Conservation (phyloP, 352 stramenopile species). For the Pythium dissotocum region DNA sequence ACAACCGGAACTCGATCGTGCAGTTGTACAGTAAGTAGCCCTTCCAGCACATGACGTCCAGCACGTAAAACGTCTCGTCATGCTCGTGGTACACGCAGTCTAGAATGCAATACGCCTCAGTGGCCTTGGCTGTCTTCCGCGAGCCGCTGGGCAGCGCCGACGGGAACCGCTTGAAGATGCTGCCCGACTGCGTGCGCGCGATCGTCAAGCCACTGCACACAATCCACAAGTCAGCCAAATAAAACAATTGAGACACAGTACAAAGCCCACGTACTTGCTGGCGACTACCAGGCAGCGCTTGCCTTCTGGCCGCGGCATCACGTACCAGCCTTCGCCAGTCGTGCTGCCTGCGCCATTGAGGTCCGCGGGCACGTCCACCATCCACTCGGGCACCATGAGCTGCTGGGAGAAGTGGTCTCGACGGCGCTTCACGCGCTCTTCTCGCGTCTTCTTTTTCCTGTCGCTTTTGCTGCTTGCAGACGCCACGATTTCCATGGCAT, state of each 20-base stretch:
- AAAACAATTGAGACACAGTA: background rate
- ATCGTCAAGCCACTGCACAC: constrained; percentile 67
- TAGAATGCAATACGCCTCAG: constrained; percentile 86
- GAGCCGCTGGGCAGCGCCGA: constrained; percentile 82
- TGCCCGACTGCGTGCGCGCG: constrained; percentile 74
- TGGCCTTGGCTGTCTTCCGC: constrained; percentile 67
- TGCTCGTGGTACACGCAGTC: constrained; percentile 92
- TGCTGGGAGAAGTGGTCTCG: constrained; percentile 80
- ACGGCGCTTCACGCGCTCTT: constrained; percentile 75
- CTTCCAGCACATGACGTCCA: constrained; percentile 95
- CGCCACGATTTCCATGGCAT: constrained; percentile 30
- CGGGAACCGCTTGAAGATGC: constrained; percentile 85
- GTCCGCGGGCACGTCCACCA: constrained; percentile 82
- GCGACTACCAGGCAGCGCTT: constrained; percentile 90
- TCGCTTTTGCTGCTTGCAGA: background rate
- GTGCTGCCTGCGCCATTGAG: constrained; percentile 78
- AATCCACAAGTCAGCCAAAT: background rate
- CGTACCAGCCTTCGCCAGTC: constrained; percentile 86
- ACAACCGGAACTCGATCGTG: constrained; percentile 91
- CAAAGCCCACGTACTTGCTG: constrained; percentile 51
- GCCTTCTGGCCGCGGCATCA: constrained; percentile 89
- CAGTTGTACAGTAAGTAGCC: constrained; percentile 92
- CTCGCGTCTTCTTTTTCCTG: constrained; percentile 63
- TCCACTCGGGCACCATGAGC: constrained; percentile 89
- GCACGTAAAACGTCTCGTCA: constrained; percentile 88